Evolutionary conservation across 164 flowering plant species (phyloP), one percentile per base, ranked within the genome.

Genomic region (Amborella trichopoda): DNA sequence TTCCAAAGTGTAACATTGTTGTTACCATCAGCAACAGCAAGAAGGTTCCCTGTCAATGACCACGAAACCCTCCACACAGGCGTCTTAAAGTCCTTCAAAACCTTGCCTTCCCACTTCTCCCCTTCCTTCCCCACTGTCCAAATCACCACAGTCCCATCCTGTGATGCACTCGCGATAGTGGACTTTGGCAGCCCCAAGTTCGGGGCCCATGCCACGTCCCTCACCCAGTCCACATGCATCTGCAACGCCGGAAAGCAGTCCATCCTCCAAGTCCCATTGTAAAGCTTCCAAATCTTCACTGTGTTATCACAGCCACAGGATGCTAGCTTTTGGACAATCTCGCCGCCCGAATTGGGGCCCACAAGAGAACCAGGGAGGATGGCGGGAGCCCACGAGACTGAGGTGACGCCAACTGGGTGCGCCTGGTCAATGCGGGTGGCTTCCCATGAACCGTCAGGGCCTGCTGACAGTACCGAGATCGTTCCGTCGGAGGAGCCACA

Each of bases 171-270:
- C 6, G 78, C 78, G 41, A 73, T 70, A 0, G 75, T 73, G 0
- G 75, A 68, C 44, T 73, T 73, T 2, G 78, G 75, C 43, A 73
- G 78, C 12, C 78, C 78, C 50, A 73, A 53, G 55, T 73, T 73
- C 10, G 78, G 75, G 10, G 75, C 78, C 78, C 78, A 73, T 25
- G 78, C 62, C 17, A 73, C 78, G 42, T 73, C 78, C 55, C 78
- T 59, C 40, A 73, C 78, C 78, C 75, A 73, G 52, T 73, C 78
- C 18, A 53, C 40, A 25, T 73, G 78, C 71, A 52, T 73, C 4
- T 59, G 69, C 32, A 73, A 72, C 14, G 75, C 78, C 20, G 78
- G 78, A 54, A 69, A 73, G 58, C 78, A 73, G 49, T 73, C 78
- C 75, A 70, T 67, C 60, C 63, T 70, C 78, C 78, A 73, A 26